Evolutionary conservation across 2,329 filamentous ascomycete species (phyloP).

Genomic region (Penicillium vulpinum): DNA sequence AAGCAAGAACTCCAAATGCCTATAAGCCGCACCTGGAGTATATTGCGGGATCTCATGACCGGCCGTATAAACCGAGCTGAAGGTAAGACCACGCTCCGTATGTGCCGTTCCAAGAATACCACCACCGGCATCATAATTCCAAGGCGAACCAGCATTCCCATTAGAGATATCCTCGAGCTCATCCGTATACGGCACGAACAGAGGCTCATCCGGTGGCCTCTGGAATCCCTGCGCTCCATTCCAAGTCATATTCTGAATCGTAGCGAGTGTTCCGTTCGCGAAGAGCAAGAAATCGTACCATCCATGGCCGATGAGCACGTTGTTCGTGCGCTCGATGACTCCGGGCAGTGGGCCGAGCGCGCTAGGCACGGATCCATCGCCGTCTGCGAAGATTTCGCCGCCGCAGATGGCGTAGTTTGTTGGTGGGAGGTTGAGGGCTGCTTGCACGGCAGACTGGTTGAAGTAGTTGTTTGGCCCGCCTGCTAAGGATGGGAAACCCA

Average conservation of each 20-base stretch:
- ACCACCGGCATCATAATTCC: conserved; percentile 50
- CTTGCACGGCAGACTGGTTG: conserved; percentile 67
- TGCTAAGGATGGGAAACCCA: conserved; percentile 69
- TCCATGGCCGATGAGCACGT: conserved; percentile 73
- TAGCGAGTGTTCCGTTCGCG: conserved; percentile 67
- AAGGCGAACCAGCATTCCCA: conserved; percentile 46
- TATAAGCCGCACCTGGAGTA: conserved; percentile 65
- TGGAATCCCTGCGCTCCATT: conserved; percentile 71
- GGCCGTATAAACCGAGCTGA: conserved; percentile 61
- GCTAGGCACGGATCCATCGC: conserved; percentile 50
- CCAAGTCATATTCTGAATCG: conserved; percentile 82
- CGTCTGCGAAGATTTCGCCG: conserved; percentile 43
- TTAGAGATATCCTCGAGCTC: conserved; percentile 30
- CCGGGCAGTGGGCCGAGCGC: conserved; percentile 54
- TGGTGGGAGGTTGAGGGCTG: conserved; percentile 61
- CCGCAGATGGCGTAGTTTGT: conserved; percentile 46
- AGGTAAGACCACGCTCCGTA: conserved; percentile 75
- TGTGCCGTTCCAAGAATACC: conserved; percentile 70
- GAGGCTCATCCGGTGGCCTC: conserved; percentile 57
- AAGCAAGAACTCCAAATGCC: conserved; percentile 73
- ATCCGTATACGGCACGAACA: conserved; percentile 67
- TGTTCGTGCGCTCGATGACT: conserved; percentile 71
- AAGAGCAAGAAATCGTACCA: conserved; percentile 68
- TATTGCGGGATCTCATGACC: conserved; percentile 69
- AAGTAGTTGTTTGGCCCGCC: conserved; percentile 65